Conservation (phyloP, 129 eudicot species). For the Gnaphalium uliginosum region DNA sequence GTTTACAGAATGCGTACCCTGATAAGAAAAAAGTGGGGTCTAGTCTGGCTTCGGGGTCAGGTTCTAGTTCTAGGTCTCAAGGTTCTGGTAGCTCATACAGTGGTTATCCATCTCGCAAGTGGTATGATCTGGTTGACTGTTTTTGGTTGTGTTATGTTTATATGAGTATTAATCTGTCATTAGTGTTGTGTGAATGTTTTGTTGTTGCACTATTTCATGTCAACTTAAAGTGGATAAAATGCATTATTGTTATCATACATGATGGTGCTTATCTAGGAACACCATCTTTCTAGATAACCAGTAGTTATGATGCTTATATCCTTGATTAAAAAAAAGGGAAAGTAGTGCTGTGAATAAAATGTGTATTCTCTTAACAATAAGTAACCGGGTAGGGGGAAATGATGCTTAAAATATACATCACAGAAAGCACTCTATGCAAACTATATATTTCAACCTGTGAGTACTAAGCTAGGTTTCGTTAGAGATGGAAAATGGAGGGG, state of each 20-base stretch:
- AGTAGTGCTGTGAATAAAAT: neutral
- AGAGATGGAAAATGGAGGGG: neutral
- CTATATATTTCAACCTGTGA: neutral
- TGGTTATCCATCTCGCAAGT: constrained; percentile 39
- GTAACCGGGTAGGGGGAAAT: neutral
- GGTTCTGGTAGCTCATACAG: constrained; percentile 45
- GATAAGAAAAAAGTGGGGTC: constrained; percentile 27
- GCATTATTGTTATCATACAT: neutral
- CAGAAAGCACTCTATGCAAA: neutral
- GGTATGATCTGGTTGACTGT: constrained; percentile 45
- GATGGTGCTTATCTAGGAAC: neutral
- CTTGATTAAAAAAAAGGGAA: neutral
- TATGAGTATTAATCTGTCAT: neutral
- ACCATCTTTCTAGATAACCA: constrained; percentile 3
- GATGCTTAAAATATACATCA: neutral
- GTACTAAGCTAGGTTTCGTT: neutral
- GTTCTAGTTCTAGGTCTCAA: constrained; percentile 40
- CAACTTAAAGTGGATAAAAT: constrained; percentile 5
- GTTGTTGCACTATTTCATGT: constrained; percentile 5
- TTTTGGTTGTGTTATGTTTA: constrained; percentile 15
- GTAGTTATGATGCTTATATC: neutral
- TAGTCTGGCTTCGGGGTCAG: constrained; percentile 32
- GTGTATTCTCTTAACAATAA: neutral
- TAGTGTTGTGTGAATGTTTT: constrained; percentile 15
- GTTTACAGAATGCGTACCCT: constrained; percentile 56